Conservation (phyloP, 2,329 filamentous ascomycete species). For the Colletotrichum spaethianum region DNA sequence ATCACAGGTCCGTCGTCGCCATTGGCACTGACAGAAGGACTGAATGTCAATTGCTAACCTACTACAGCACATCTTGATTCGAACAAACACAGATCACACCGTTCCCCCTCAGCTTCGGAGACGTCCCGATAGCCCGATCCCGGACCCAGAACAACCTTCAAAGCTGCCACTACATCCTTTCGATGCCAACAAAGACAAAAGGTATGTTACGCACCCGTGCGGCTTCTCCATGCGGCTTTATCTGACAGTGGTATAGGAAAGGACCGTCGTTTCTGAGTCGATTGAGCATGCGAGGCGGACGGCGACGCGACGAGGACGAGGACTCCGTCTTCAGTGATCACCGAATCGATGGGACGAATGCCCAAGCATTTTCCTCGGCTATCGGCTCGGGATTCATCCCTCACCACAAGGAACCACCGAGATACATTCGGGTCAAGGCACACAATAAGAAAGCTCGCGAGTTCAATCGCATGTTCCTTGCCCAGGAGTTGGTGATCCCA, state of each 20-base stretch:
- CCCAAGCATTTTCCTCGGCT: slow-evolving; percentile 84
- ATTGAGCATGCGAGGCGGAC: slow-evolving; percentile 77
- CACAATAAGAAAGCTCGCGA: slow-evolving; percentile 86
- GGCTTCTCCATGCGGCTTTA: background rate
- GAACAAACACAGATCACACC: slow-evolving; percentile 75
- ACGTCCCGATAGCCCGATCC: slow-evolving; percentile 66
- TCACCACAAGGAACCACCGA: slow-evolving; percentile 87
- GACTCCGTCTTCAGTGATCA: slow-evolving; percentile 78
- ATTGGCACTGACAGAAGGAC: background rate
- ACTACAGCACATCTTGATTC: slow-evolving; percentile 72
- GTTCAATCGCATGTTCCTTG: slow-evolving; percentile 90
- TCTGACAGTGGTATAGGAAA: slow-evolving; percentile 70
- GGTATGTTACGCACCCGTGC: slow-evolving; percentile 61
- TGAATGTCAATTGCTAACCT: slow-evolving; percentile 20
- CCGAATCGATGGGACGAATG: slow-evolving; percentile 85
- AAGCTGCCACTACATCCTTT: slow-evolving; percentile 56
- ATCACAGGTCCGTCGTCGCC: slow-evolving; percentile 46
- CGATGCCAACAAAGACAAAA: slow-evolving; percentile 73
- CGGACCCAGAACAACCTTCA: slow-evolving; percentile 55
- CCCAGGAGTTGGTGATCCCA: slow-evolving; percentile 80
- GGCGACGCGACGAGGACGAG: slow-evolving; percentile 81
- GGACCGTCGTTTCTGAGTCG: slow-evolving; percentile 92
- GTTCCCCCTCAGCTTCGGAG: slow-evolving; percentile 70
- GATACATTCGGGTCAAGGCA: slow-evolving; percentile 88
- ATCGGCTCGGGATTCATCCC: slow-evolving; percentile 83